phyloP scores from a whole-genome alignment of 2,329 filamentous ascomycete genomes.

The Capronia epimyces region DNA sequence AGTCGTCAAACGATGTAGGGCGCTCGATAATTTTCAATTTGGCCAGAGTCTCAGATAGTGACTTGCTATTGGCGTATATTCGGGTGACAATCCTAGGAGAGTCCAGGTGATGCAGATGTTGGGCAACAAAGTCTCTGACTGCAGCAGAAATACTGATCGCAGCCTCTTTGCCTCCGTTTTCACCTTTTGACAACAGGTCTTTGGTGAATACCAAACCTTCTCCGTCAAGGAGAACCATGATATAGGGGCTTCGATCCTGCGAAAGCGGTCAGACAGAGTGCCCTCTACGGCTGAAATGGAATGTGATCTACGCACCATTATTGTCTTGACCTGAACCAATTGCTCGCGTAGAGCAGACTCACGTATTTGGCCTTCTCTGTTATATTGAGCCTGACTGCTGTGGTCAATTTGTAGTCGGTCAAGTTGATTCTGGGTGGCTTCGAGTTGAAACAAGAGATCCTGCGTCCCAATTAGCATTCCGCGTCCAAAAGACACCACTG shows the following conservation, averaged over 20 bases:
- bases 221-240: constrained; percentile 52
- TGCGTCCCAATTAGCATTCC: constrained; percentile 25
- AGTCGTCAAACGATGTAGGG: constrained; percentile 44
- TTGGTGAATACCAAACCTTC: constrained; percentile 53
- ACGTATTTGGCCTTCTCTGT: constrained; percentile 44
- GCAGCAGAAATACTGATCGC: constrained; percentile 45
- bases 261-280: constrained; percentile 7
- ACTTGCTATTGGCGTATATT: constrained; percentile 51
- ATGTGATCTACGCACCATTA: constrained; percentile 39
- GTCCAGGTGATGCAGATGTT: constrained; percentile 39
- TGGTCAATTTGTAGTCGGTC: constrained; percentile 37
- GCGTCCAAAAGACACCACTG: constrained; percentile 4
- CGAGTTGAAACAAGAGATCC: constrained; percentile 45
- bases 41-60: constrained; percentile 46
- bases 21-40: constrained; percentile 44
- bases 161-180: constrained; percentile 49
- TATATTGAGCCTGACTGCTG: constrained; percentile 45
- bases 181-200: constrained; percentile 46
- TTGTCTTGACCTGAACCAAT: constrained; percentile 40
- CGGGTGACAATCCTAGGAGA: constrained; percentile 47
- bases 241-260: constrained; percentile 50
- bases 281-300: constrained; percentile 3
- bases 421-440: constrained; percentile 38
- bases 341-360: constrained; percentile 46
- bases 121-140: constrained; percentile 42